These are phyloP conservation scores for Podila epigama DNA, from an alignment of 192 early-diverging fungal species.

Conservation along the genomic window DNA sequence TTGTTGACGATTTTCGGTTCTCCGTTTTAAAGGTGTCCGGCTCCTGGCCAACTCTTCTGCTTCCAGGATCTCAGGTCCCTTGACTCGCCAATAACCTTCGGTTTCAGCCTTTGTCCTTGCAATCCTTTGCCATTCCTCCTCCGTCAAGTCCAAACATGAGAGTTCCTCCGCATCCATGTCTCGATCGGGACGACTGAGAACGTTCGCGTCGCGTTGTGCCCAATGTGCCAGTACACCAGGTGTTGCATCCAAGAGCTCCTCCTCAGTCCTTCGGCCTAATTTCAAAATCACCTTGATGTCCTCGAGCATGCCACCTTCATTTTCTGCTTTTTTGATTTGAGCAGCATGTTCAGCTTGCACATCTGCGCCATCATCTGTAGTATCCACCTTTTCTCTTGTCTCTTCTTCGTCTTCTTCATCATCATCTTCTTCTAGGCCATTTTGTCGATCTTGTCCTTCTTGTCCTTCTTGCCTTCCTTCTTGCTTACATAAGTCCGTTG, in stretches of 20 bases:
- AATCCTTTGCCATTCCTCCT: constrained; percentile 9
- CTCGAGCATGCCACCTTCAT: background rate
- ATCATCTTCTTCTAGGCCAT: no score
- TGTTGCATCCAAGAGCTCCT: constrained; percentile 13
- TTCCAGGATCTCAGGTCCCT: background rate
- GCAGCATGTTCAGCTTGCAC: background rate
- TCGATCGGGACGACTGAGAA: background rate
- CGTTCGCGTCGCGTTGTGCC: background rate
- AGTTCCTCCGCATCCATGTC: constrained; percentile 10
- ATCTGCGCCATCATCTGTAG: no score
- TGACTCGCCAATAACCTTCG: background rate
- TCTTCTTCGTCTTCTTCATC: no score
- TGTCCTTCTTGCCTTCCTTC: no score
- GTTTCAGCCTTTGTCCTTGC: background rate
- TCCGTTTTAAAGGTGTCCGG: background rate
- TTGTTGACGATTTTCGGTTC: background rate
- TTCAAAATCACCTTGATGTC: constrained; percentile 3
- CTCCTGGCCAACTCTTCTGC: background rate
- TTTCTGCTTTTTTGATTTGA: background rate
- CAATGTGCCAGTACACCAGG: constrained; percentile 8
- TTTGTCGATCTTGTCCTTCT: no score
- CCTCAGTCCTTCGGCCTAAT: constrained; percentile 8
- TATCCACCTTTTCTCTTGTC: no score
- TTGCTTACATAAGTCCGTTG: no score
- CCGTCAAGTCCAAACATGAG: background rate